phyloP scores from a whole-genome alignment of 192 early-diverging fungal genomes.

The Kappamyces sp. region DNA sequence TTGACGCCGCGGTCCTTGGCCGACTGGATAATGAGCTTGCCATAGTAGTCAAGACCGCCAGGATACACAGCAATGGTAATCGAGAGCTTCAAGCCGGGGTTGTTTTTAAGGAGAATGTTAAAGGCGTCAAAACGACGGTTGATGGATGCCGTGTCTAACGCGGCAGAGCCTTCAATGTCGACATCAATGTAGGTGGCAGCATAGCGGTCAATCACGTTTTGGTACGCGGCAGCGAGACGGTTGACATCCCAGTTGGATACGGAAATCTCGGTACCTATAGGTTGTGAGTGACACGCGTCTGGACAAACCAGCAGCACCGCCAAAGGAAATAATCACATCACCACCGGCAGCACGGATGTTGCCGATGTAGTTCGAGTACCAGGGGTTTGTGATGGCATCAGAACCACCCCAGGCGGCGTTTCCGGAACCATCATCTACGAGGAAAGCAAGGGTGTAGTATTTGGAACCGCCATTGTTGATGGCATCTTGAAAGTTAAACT shows the following conservation, averaged over 20 bases:
- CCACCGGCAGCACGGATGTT: constrained; percentile 24
- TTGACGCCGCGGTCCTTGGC: constrained; percentile 22
- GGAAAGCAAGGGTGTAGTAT: constrained; percentile 38
- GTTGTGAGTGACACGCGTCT: no score
- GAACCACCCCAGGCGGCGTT: constrained; percentile 24
- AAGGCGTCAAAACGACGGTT: constrained; percentile 34
- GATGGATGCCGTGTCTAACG: constrained; percentile 19
- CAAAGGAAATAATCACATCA: constrained; percentile 42
- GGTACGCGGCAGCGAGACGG: constrained; percentile 21
- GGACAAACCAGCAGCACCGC: constrained; percentile 26
- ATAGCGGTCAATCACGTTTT: constrained; percentile 33
- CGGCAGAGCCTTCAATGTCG: constrained; percentile 37
- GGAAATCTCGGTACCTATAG: constrained; percentile 19
- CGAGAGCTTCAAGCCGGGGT: constrained; percentile 21
- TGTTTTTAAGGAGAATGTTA: constrained; percentile 15
- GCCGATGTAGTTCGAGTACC: constrained; percentile 20
- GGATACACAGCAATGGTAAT: constrained; percentile 35
- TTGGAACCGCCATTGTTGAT: constrained; percentile 19
- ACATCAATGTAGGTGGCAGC: constrained; percentile 30
- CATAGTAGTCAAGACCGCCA: constrained; percentile 22
- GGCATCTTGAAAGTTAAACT: constrained; percentile 22
- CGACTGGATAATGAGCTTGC: constrained; percentile 17
- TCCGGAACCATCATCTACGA: constrained; percentile 22
- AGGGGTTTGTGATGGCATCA: background rate
- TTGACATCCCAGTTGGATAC: constrained; percentile 17